A percentile compares a stretch with the other conserved stretches of the same genome.
Evolutionary conservation across 2,329 filamentous ascomycete genomes (phyloP).

Genomic region (Fusarium tricinctum): DNA sequence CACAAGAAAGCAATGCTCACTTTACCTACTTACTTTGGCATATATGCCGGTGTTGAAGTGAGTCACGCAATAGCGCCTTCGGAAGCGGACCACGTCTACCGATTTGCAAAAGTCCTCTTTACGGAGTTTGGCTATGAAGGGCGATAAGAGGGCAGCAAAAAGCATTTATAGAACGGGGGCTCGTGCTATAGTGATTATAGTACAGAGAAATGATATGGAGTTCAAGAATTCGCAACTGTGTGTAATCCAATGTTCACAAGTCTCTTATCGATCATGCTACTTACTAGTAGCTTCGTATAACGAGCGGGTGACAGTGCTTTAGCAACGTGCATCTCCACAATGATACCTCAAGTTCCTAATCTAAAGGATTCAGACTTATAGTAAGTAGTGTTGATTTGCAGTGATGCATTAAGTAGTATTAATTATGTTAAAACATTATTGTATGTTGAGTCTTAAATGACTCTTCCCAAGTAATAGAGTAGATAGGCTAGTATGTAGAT

Average conservation of each 20-base stretch:
- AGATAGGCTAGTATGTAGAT: neutral
- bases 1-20: neutral
- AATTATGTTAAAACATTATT: slow-evolving; percentile 26
- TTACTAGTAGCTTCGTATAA: neutral
- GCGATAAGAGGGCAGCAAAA: neutral
- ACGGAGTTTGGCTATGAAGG: neutral
- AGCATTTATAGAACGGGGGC: neutral
- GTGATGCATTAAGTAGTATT: slow-evolving; percentile 13
- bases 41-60: slow-evolving; percentile 5
- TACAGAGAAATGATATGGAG: no score
- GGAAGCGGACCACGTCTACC: neutral
- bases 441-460: slow-evolving; percentile 4
- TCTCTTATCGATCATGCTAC: neutral
- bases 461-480: neutral
- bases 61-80: slow-evolving; percentile 17
- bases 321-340: neutral
- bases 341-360: neutral
- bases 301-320: neutral
- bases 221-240: neutral
- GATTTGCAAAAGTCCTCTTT: slow-evolving; percentile 27
- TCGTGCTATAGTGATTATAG: neutral
- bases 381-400: neutral
- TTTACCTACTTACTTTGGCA: neutral
- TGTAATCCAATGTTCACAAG: neutral
- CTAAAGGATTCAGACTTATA: neutral